Evolutionary conservation across 257 asterid genomes (phyloP).

Genomic region (Solanum appendiculatum): DNA sequence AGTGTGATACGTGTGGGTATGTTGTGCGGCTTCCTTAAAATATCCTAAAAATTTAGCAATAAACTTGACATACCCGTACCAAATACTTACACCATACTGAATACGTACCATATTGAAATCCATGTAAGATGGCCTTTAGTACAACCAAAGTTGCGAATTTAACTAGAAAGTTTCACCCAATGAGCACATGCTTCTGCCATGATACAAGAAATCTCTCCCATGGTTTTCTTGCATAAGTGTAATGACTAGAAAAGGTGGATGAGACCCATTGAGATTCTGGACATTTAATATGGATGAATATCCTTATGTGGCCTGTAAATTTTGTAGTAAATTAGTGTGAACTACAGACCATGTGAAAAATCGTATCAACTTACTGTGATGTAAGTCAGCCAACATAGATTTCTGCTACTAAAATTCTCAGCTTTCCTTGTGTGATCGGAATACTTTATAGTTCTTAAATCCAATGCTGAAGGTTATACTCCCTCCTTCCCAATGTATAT

Average conservation of each 20-base stretch:
- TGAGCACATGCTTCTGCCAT: background rate
- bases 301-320: background rate
- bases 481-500: background rate
- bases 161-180: background rate
- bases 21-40: background rate
- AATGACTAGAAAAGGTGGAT: background rate
- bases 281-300: background rate
- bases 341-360: background rate
- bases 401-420: background rate
- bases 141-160: background rate
- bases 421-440: background rate
- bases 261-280: background rate
- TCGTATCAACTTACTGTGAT: background rate
- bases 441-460: background rate
- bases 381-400: background rate
- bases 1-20: background rate
- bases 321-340: background rate
- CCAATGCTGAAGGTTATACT: background rate
- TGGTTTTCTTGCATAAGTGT: background rate
- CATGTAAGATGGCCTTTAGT: background rate
- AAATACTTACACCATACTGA: background rate
- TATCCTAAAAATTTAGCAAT: background rate
- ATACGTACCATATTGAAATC: background rate
- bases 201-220: background rate
- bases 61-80: background rate